These are phyloP conservation scores for Eucalyptus paniculata DNA, from an alignment of 345 rosid genomes.

Conservation along the genomic window DNA sequence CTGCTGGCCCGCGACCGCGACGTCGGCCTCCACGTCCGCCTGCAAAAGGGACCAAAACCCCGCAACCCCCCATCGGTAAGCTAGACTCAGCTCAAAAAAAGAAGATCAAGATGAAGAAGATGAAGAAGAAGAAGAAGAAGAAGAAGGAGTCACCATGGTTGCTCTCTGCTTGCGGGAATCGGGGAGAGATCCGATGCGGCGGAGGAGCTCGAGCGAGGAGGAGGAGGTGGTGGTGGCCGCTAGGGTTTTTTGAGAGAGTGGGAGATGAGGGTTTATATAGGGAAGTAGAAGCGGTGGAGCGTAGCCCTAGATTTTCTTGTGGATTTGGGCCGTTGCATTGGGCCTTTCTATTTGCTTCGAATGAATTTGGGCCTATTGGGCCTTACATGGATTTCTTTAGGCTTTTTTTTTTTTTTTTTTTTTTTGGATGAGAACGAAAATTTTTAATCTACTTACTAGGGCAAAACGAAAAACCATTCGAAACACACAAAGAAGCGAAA, in stretches of 20 bases:
- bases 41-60: background rate
- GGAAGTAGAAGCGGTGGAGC: background rate
- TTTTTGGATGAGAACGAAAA: no score
- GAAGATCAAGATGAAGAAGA: background rate
- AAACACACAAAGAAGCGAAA: background rate
- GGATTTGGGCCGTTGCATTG: background rate
- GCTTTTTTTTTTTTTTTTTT: background rate
- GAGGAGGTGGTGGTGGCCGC: conserved; percentile 4
- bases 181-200: background rate
- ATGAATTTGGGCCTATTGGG: background rate
- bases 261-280: background rate
- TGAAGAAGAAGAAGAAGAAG: background rate
- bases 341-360: background rate
- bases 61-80: background rate
- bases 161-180: background rate
- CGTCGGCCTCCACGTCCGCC: conserved; percentile 37
- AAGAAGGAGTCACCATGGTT: conserved; percentile 9
- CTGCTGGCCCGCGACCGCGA: conserved; percentile 14
- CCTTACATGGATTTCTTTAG: background rate
- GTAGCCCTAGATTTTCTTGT: background rate
- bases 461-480: background rate
- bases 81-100: background rate
- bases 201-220: background rate
- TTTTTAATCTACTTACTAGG: background rate
- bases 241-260: background rate